Evolutionary conservation across 768 basidiomycete species (phyloP), one percentile per base, ranked within the genome.

Genomic region (Lactifluus rugatus): DNA sequence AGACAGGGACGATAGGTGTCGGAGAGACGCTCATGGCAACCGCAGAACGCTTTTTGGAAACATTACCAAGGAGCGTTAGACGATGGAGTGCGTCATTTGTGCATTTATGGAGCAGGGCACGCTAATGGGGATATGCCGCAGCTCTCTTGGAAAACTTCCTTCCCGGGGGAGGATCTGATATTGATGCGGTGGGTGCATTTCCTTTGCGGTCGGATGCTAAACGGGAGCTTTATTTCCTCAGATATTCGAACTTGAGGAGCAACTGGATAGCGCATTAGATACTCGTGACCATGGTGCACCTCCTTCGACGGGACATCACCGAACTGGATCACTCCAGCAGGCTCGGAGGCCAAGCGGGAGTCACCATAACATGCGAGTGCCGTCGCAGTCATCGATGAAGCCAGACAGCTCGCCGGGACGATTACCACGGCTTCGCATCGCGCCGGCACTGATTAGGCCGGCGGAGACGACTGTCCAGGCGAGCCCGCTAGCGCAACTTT

Each of bases 221-320:
- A 49, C 50, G 14, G 36, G 57, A 19, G 31, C 21, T 10, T 39
- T 34, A 19, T 42, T 59, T 36, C 32, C 21, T 13, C 54, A 89
- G 84, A 81, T 93, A 19, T 93, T 93, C 64, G 87, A 91, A 62
- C 76, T 92, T 11, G 85, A 85, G 66, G 85, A 87, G 17, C 81
- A 85, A 50, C 72, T 78, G 25, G 75, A 76, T 48, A 81, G 78
- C 63, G 84, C 83, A 7, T 72, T 85, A 10, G 83, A 83, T 61
- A 76, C 72, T 11, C 67, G 65, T 5, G 81, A 83, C 32, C 66
- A 68, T 37, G 66, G 54, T 14, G 60, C 64, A 36, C 55, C 58
- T 39, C 61, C 67, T 48, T 60, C 65, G 19, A 56, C 66, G 5
- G 72, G 62, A 9, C 69, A 68, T 34, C 68, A 71, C 25, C 74